Evolutionary conservation across 805 yeast species (phyloP), one percentile per base, ranked within the genome.

Genomic region (Ogataea nakhonphanomensis): DNA sequence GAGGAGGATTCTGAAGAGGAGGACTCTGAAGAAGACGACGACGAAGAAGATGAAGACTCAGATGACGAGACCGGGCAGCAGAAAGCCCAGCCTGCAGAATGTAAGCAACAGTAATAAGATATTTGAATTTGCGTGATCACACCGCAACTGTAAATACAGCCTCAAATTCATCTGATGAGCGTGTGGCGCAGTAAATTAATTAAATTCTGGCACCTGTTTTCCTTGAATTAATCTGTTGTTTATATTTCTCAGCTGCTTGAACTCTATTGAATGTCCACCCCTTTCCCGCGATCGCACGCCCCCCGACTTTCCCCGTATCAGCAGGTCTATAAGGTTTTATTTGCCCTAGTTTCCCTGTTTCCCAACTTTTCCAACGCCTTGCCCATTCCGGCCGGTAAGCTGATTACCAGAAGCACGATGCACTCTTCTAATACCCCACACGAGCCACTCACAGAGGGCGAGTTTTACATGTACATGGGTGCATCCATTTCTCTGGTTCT

Each of bases 1-100:
- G 87, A 76, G 2, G 87, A 76, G 3, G 86, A 74, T 10, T 80
- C 71, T 21, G 83, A 73, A 30, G 84, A 74, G 10, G 83, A 65
- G 2, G 71, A 61, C 22, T 69, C 57, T 12, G 70, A 65, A 12
- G 72, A 62, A 14, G 69, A 64, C 36, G 67, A 62, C 30, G 70
- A 64, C 44, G 49, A 48, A 22, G 69, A 61, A 30, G 65, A 59
- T 33, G 70, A 66, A 39, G 43, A 45, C 25, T 2, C 3, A 8
- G 29, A 26, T 9, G n/a, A 26, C 12, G 29, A 26, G 9, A n/a
- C 15, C 8, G 20, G 20, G 5, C 20, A 17, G 20, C 20, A 17
- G 20, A 17, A 17, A 17, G 20, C 20, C 20, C 76, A 77, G 53
- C 84, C 89, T 21, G 84, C 87, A 28, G 91, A 84, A 62, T 84